Conservation (phyloP, 179 eudicot species). For the Silene coronaria region DNA sequence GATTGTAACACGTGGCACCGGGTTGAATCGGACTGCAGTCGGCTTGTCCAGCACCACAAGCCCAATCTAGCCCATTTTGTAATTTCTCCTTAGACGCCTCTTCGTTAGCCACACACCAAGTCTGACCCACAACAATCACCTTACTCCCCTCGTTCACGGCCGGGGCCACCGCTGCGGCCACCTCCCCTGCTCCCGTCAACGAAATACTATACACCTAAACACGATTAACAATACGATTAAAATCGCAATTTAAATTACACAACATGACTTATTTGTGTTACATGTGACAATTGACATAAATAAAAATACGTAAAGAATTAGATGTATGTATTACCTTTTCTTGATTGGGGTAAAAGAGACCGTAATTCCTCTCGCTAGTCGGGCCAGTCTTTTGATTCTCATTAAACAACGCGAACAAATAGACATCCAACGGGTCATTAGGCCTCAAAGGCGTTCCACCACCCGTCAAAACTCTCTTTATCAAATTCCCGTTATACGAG, state of each 20-base stretch:
- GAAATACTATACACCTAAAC: constrained; percentile 48
- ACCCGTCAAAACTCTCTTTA: constrained; percentile 51
- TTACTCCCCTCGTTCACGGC: constrained; percentile 23
- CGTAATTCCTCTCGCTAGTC: constrained; percentile 69
- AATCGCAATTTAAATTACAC: not conserved
- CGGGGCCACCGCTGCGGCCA: constrained; percentile 22
- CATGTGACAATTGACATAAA: no score
- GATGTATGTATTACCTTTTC: constrained; percentile 29
- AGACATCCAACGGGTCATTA: constrained; percentile 45
- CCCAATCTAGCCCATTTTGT: constrained; percentile 69
- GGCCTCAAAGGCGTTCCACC: constrained; percentile 74
- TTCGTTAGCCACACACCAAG: constrained; percentile 91
- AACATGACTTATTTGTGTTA: no score
- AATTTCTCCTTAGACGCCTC: constrained; percentile 40
- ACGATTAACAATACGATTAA: not conserved
- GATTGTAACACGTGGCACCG: constrained; percentile 68
- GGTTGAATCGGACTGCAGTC: constrained; percentile 82
- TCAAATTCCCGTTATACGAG: constrained; percentile 71
- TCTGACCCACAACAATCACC: constrained; percentile 36
- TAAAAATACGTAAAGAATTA: no score
- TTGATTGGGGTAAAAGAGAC: constrained; percentile 68
- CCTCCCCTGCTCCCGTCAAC: constrained; percentile 29
- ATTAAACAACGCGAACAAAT: constrained; percentile 69
- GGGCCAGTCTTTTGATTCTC: constrained; percentile 75
- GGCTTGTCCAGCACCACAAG: constrained; percentile 90